A percentile compares a stretch with the other conserved stretches of the same genome.
phyloP scores from a whole-genome alignment of 345 rosid species.

The Moricandia moricandioides region DNA sequence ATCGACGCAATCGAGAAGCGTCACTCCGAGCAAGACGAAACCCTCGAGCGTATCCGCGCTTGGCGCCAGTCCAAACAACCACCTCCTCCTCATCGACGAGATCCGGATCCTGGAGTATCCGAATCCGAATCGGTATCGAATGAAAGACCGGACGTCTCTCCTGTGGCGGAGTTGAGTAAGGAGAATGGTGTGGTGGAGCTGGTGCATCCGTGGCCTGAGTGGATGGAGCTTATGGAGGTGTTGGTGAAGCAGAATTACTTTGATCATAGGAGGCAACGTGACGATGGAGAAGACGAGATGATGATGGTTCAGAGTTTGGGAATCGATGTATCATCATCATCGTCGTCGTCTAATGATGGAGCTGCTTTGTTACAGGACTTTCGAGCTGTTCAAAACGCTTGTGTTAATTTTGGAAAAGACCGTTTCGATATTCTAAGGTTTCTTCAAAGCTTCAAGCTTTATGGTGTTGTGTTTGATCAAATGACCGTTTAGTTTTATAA shows the following conservation, averaged over 20 bases:
- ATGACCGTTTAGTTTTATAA: too few species aligned
- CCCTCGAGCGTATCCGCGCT: slow-evolving; percentile 81
- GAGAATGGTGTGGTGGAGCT: slow-evolving; percentile 50
- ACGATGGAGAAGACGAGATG: slow-evolving; percentile 60
- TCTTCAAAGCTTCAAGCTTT: slow-evolving; percentile 11
- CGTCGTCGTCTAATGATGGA: slow-evolving; percentile 23
- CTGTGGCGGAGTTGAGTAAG: slow-evolving; percentile 22
- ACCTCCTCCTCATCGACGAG: not conserved
- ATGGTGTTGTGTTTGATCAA: not conserved
- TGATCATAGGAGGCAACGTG: slow-evolving; percentile 66
- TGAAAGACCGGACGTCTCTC: slow-evolving; percentile 4
- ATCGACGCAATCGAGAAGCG: slow-evolving; percentile 80
- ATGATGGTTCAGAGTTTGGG: slow-evolving; percentile 60
- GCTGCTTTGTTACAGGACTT: slow-evolving; percentile 62
- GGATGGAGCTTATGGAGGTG: slow-evolving; percentile 92
- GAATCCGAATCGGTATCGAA: slow-evolving; percentile 4
- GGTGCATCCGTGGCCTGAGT: slow-evolving; percentile 98
- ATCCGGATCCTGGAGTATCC: not conserved
- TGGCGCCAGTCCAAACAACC: slow-evolving; percentile 78
- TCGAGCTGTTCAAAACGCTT: slow-evolving; percentile 76
- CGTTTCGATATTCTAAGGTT: slow-evolving; percentile 96
- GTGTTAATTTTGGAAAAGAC: slow-evolving; percentile 88
- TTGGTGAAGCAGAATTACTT: slow-evolving; percentile 87
- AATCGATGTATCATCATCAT: slow-evolving; percentile 34
- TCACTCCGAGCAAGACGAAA: slow-evolving; percentile 55